Conservation (phyloP, 139 green algal genomes). For the Asterochloris sp. region DNA sequence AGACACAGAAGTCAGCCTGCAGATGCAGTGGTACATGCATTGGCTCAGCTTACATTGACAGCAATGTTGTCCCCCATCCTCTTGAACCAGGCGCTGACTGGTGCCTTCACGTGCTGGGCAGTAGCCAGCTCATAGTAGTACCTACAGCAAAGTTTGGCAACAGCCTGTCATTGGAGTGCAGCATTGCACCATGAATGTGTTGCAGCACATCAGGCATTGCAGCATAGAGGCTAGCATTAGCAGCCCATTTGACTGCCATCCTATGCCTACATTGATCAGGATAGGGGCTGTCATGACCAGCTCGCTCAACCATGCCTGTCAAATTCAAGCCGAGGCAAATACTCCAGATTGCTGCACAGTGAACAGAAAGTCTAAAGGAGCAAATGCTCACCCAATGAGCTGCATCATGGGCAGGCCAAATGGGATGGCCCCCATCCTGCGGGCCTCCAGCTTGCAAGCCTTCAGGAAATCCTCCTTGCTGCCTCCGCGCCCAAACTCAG, state of each 20-base stretch:
- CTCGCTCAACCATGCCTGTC: neutral
- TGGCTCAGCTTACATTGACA: neutral
- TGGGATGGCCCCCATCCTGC: conserved; percentile 6
- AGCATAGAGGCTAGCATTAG: too few relatives aligned
- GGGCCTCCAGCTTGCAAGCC: conserved; percentile 12
- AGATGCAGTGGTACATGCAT: too few relatives aligned
- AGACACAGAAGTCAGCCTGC: too few relatives aligned
- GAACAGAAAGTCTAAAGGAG: neutral
- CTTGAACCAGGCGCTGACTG: conserved; percentile 10
- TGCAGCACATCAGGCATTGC: too few relatives aligned
- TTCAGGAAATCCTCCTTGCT: conserved; percentile 18
- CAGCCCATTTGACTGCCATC: too few relatives aligned
- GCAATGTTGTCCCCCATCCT: conserved; percentile 13
- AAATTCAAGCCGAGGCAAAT: neutral
- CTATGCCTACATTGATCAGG: neutral
- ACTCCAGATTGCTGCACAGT: neutral
- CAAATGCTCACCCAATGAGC: conserved; percentile 15
- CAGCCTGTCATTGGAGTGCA: too few relatives aligned
- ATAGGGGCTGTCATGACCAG: neutral
- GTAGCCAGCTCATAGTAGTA: conserved; percentile 13
- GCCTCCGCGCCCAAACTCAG: neutral
- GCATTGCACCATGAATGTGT: too few relatives aligned
- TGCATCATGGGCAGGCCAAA: conserved; percentile 23
- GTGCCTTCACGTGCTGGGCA: neutral
- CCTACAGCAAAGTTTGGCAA: neutral